Evolutionary conservation across 2,329 filamentous ascomycete genomes (phyloP).

Genomic region (Cladosporium sp.): DNA sequence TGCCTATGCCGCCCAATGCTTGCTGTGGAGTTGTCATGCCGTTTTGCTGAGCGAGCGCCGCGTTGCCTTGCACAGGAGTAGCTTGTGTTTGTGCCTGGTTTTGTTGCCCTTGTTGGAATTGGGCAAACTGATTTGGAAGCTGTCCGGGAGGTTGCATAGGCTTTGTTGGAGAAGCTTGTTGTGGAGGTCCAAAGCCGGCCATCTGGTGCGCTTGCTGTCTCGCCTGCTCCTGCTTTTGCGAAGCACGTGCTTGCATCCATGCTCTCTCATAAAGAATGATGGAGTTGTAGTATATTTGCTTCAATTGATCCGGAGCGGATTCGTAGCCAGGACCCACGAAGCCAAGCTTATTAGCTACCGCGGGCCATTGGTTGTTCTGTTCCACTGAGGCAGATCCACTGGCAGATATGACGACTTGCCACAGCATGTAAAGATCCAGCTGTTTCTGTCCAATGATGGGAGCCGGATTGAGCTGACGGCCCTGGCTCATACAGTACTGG

Average conservation of each 20-base stretch:
- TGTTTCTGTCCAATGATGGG: conserved; percentile 70
- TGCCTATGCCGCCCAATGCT: conserved; percentile 30
- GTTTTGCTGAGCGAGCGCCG: conserved; percentile 42
- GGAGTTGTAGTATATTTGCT: conserved; percentile 70
- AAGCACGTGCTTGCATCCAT: conserved; percentile 53
- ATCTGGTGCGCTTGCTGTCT: conserved; percentile 36
- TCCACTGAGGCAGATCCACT: conserved; percentile 75
- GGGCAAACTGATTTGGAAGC: conserved; percentile 21
- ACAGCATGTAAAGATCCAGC: conserved; percentile 72
- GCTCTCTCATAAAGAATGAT: conserved; percentile 72
- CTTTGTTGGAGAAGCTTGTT: conserved; percentile 32
- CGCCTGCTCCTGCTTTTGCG: conserved; percentile 33
- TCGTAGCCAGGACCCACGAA: conserved; percentile 46
- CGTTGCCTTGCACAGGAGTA: conserved; percentile 45
- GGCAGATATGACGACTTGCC: conserved; percentile 69
- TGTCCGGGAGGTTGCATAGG: conserved; percentile 25
- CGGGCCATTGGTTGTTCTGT: conserved; percentile 66
- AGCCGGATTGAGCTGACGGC: conserved; percentile 68
- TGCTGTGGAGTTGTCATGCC: conserved; percentile 44
- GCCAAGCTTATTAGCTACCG: conserved; percentile 57
- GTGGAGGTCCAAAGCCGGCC: conserved; percentile 31
- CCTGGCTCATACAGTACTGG: conserved; percentile 62
- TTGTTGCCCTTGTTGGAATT: conserved; percentile 15
- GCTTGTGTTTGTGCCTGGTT: conserved; percentile 29
- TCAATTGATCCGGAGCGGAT: conserved; percentile 64